Evolutionary conservation across 805 yeast genomes (phyloP).

Genomic region (Cyberlindnera maclurae): DNA sequence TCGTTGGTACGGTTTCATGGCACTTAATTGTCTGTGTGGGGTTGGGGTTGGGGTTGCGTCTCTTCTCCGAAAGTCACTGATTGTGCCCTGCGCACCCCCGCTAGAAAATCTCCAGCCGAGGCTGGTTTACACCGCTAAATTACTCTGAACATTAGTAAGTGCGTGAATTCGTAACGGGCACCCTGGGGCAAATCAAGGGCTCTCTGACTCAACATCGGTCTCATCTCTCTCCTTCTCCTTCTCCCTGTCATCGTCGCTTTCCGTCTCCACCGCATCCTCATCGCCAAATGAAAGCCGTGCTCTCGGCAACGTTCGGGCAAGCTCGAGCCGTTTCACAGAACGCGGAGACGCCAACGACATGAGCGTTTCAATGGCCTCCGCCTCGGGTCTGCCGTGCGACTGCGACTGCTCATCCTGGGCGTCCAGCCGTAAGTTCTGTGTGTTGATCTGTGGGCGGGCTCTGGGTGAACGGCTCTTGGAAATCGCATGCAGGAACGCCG

Average conservation of each 20-base stretch:
- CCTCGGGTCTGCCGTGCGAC: slow-evolving; percentile 25
- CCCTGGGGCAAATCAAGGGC: no score
- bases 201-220: not conserved
- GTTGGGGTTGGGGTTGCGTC: no score
- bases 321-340: slow-evolving; percentile 4
- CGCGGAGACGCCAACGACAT: slow-evolving; percentile 30
- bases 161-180: no score
- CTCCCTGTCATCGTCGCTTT: slow-evolving; percentile 12
- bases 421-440: not conserved
- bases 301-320: slow-evolving; percentile 11
- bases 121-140: no score
- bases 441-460: slow-evolving; percentile 7
- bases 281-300: slow-evolving; percentile 20
- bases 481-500: slow-evolving; percentile 33
- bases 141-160: no score
- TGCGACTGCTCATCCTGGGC: slow-evolving; percentile 3
- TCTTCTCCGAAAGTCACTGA: no score
- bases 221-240: slow-evolving; percentile 14
- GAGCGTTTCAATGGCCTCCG: slow-evolving; percentile 34
- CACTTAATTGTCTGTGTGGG: no score
- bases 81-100: no score
- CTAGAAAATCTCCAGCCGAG: no score
- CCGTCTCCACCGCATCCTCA: slow-evolving; percentile 13
- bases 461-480: slow-evolving; percentile 26
- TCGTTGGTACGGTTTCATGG: no score